Percentiles rank a stretch among this genome's conserved stretches.
phyloP scores from a whole-genome alignment of 495 filamentous ascomycete genomes.

The Podospora comata region DNA sequence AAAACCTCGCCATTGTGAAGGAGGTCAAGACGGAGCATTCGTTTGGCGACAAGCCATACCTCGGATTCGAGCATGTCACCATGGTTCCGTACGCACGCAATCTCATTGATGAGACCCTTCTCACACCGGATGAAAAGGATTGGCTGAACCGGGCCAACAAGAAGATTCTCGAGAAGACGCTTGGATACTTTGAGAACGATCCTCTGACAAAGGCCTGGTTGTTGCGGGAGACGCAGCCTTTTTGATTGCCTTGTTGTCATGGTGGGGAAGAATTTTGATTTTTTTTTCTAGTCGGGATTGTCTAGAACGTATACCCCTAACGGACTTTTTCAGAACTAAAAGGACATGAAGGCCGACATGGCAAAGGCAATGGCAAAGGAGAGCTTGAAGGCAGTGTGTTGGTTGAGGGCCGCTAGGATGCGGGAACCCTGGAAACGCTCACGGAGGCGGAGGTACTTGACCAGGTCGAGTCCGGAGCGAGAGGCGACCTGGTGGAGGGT shows the following conservation, averaged over 20 bases:
- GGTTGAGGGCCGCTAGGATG: constrained; percentile 56
- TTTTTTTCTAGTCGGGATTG: not conserved
- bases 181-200: constrained; percentile 72
- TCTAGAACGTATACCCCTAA: constrained; percentile 1
- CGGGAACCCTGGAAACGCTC: constrained; percentile 50
- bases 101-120: constrained; percentile 69
- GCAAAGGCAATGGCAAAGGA: constrained; percentile 75
- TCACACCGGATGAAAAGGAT: constrained; percentile 72
- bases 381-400: constrained; percentile 73
- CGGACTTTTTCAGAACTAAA: constrained; percentile 39
- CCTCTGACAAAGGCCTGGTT: constrained; percentile 73
- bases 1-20: constrained; percentile 87
- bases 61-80: constrained; percentile 95
- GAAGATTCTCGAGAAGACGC: constrained; percentile 79
- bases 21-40: constrained; percentile 80
- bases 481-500: constrained; percentile 59
- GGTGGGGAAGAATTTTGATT: not conserved
- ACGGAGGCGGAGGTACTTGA: constrained; percentile 37
- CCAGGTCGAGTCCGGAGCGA: constrained; percentile 67
- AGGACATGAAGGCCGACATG: constrained; percentile 68
- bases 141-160: constrained; percentile 88
- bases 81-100: constrained; percentile 94
- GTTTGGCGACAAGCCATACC: constrained; percentile 89
- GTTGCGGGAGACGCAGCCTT: constrained; percentile 71
- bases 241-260: constrained; percentile 24